Base-by-base conservation (phyloP, 1,284 basidiomycete species). In the Spongiforma sp. region DNA sequence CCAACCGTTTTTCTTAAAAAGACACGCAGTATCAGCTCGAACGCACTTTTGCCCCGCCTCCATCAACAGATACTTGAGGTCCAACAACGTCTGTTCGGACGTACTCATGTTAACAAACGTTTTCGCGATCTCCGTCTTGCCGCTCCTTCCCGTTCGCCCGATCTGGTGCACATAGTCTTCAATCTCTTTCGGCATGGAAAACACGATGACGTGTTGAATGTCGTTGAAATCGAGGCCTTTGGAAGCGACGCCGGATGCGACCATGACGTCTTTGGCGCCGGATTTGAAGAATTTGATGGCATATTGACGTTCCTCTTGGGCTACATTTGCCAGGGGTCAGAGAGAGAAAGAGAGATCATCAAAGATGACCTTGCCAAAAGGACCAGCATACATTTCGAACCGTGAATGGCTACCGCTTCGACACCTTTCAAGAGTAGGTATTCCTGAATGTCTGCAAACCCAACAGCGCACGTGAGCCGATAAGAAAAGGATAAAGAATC, bases 91-190 rank as follows among this genome's bases (percentile, higher is more conserved):
- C 81, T 98, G 96, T 76, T 99, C 96, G 0, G 92, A 86, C 4
- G 96, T 98, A 73, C 94, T 94, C 90, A 96, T 96, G 76, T 99
- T 99, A 62, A 99, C 95, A 78, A 99, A 99, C n/a, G 98, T 98
- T 26, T 97, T 99, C n/a, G 98, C 98, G 61, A 99, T 96, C 67
- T 98, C 98, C 2, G 97, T 99, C 78, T 98, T 99, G 30, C 98
- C 98, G 67, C 93, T 95, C 68, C 98, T 90, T 61, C 98, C 98
- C 3, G 98, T 99, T 69, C 98, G 93, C 30, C 98, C 98, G 70
- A 99, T 99, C 79, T 99, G 96, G 82, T 99, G 98, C 36, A 98
- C 95, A 72, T 96, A 96, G 76, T 97, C 95, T 80, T 98, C 98
- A 64, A 99, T 99, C 81, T 99, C 98, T 78, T 98, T 99, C 0